Evolutionary conservation across 176 grass and related monocot genomes (phyloP).

Genomic region (Typha latifolia): DNA sequence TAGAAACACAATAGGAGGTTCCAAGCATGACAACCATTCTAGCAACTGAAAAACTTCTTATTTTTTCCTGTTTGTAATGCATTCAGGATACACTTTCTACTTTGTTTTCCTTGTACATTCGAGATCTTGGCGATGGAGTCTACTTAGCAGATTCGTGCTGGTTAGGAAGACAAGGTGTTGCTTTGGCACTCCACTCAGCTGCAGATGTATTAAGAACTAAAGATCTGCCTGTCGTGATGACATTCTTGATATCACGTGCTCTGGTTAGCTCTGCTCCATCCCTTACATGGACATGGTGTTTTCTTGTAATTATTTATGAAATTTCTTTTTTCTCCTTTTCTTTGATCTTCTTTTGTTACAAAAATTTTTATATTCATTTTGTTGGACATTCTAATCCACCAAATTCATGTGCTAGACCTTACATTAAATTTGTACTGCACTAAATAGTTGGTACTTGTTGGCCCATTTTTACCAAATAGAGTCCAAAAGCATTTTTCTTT

Average conservation of each 20-base stretch:
- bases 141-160: conserved; percentile 54
- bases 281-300: not conserved
- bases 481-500: too few species aligned
- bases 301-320: too few species aligned
- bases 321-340: too few species aligned
- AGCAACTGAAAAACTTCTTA: not conserved
- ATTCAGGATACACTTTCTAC: conserved; percentile 82
- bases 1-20: not conserved
- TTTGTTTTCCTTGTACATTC: conserved; percentile 71
- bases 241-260: conserved; percentile 94
- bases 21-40: not conserved
- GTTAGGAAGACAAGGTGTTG: conserved; percentile 90
- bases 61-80: conserved; percentile 4
- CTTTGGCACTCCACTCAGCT: conserved; percentile 82
- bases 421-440: too few species aligned
- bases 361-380: too few species aligned
- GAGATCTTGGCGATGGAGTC: conserved; percentile 53
- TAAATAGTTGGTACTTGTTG: too few species aligned
- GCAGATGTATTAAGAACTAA: conserved; percentile 86
- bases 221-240: conserved; percentile 94
- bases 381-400: too few species aligned
- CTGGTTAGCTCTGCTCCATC: conserved; percentile 35
- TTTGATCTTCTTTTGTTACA: too few species aligned
- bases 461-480: too few species aligned
- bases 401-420: too few species aligned